These are phyloP conservation scores for Botrytis elliptica DNA, from an alignment of 2,329 filamentous ascomycete genomes.

Conservation along the genomic window DNA sequence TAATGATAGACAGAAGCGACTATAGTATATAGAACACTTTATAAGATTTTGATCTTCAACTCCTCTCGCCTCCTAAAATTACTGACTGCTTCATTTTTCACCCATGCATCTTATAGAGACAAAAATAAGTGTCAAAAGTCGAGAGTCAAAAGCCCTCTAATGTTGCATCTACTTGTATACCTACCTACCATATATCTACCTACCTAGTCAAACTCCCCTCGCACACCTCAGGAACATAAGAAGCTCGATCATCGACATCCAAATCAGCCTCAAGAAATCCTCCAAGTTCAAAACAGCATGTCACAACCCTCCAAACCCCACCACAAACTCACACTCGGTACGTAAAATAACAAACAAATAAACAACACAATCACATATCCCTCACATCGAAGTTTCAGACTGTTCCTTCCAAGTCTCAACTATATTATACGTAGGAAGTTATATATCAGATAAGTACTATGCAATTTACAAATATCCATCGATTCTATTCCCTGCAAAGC, in stretches of 20 bases:
- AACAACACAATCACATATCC: not conserved
- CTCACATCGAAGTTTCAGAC: not conserved
- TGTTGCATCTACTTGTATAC: not conserved
- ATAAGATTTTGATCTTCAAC: conserved; percentile 2
- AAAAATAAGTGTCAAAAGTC: too few species aligned
- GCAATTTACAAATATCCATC: too few species aligned
- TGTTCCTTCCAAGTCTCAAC: not conserved
- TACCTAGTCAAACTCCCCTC: not conserved
- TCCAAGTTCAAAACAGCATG: not conserved
- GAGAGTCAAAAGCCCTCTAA: not conserved
- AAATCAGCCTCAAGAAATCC: not conserved
- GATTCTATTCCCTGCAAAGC: too few species aligned
- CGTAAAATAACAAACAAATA: not conserved
- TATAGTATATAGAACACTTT: not conserved
- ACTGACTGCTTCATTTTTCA: too few species aligned
- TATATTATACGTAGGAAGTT: not conserved
- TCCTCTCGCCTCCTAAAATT: not conserved
- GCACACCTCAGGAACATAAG: not conserved
- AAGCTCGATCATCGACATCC: not conserved
- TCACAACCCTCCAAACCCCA: not conserved
- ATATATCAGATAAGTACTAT: not conserved
- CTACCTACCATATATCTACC: not conserved
- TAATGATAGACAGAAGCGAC: not conserved
- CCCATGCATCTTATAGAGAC: not conserved
- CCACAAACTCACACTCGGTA: not conserved